These are phyloP conservation scores for Gossypium raimondii DNA, from an alignment of 345 rosid species.

Conservation along the genomic window DNA sequence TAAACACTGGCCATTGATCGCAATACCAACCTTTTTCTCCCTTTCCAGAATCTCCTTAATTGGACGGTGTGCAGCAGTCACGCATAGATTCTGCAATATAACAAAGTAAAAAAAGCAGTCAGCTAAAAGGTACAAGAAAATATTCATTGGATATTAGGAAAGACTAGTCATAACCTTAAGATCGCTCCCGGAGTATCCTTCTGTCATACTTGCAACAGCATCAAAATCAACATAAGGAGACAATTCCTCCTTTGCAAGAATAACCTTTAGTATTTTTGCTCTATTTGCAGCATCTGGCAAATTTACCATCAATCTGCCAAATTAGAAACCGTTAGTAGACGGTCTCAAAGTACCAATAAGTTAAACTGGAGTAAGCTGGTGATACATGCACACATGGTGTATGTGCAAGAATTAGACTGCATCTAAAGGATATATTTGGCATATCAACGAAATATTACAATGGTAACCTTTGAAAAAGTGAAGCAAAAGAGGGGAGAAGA, in stretches of 20 bases:
- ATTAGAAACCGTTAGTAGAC: constrained; percentile 1
- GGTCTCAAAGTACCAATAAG: neutral
- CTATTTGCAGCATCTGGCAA: constrained; percentile 82
- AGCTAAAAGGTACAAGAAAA: neutral
- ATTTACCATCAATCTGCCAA: constrained; percentile 73
- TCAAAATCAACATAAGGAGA: constrained; percentile 70
- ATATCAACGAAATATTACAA: neutral
- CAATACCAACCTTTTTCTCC: constrained; percentile 58
- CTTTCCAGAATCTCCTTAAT: constrained; percentile 77
- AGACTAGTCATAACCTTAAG: constrained; percentile 50
- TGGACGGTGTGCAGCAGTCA: constrained; percentile 82
- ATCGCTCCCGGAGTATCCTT: constrained; percentile 92
- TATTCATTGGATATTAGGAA: neutral
- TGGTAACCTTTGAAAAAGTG: neutral
- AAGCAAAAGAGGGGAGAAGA: neutral
- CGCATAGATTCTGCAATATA: constrained; percentile 66
- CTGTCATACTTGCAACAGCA: constrained; percentile 64
- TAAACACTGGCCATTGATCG: neutral
- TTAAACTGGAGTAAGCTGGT: neutral
- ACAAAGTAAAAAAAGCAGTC: constrained; percentile 1
- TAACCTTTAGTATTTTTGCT: constrained; percentile 67
- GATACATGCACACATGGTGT: neutral
- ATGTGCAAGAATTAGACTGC: neutral
- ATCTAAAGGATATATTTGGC: neutral
- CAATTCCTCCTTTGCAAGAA: constrained; percentile 77